These are phyloP conservation scores for Trametes cubensis DNA, from an alignment of 768 basidiomycete genomes.

Conservation along the genomic window DNA sequence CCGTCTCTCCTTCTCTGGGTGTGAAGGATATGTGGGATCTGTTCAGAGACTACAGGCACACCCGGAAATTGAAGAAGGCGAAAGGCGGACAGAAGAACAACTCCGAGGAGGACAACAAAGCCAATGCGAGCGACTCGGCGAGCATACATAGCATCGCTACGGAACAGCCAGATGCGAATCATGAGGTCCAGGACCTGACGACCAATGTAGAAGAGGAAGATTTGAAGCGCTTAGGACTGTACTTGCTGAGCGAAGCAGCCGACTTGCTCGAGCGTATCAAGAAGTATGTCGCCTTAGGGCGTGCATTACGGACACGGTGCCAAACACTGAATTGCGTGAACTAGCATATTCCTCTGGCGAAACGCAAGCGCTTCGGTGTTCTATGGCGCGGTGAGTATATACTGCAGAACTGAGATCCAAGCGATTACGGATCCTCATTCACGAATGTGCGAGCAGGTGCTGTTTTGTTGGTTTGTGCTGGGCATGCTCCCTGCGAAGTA, in stretches of 20 bases:
- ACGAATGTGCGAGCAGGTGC: constrained; percentile 36
- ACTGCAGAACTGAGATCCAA: no score
- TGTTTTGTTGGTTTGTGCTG: constrained; percentile 43
- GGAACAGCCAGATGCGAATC: constrained; percentile 3
- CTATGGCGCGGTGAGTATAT: constrained; percentile 50
- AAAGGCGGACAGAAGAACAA: constrained; percentile 16
- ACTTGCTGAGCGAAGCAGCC: constrained; percentile 49
- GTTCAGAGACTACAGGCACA: constrained; percentile 46
- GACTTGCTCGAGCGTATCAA: constrained; percentile 66
- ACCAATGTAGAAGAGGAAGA: constrained; percentile 39
- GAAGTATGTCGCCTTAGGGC: constrained; percentile 47
- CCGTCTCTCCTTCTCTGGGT: constrained; percentile 48
- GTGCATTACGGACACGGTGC: constrained; percentile 1
- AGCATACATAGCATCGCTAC: background rate
- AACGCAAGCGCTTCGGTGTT: constrained; percentile 50
- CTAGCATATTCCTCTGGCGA: constrained; percentile 71
- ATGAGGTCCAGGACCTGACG: constrained; percentile 10
- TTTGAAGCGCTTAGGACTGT: constrained; percentile 46
- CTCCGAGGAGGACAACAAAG: constrained; percentile 22
- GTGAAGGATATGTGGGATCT: constrained; percentile 58
- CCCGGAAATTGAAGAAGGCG: constrained; percentile 37
- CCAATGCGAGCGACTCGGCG: constrained; percentile 1
- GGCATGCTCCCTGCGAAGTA: constrained; percentile 53
- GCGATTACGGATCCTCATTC: constrained; percentile 11
- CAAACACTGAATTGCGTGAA: background rate